Evolutionary conservation across 2,329 filamentous ascomycete species (phyloP).

Genomic region (Ceratocystis lukuohia): DNA sequence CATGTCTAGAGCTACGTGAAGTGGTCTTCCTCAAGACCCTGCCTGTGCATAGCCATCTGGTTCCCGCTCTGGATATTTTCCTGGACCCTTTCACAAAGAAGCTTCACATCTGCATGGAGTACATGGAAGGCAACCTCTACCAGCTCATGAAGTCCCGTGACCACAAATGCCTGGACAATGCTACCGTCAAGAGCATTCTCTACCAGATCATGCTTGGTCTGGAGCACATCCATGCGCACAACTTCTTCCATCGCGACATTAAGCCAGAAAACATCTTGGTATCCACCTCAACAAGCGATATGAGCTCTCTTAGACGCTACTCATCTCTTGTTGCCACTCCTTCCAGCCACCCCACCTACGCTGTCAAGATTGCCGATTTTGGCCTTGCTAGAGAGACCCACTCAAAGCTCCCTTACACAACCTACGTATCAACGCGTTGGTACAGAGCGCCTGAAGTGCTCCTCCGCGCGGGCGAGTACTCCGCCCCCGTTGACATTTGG

Average conservation of each 20-base stretch:
- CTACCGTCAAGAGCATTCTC: conserved; percentile 91
- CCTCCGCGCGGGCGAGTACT: conserved; percentile 88
- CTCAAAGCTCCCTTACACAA: conserved; percentile 91
- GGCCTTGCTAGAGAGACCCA: conserved; percentile 94
- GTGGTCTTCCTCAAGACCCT: conserved; percentile 91
- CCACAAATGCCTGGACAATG: conserved; percentile 81
- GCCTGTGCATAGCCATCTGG: conserved; percentile 76
- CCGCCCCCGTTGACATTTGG: conserved; percentile 96
- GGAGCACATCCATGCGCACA: conserved; percentile 92
- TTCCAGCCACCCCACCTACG: conserved; percentile 83
- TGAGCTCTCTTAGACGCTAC: conserved; percentile 76
- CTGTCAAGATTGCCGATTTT: conserved; percentile 97
- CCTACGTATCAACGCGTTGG: conserved; percentile 96
- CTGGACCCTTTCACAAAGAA: conserved; percentile 92
- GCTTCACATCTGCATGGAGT: conserved; percentile 97
- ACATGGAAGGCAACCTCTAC: conserved; percentile 98
- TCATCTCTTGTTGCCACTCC: conserved; percentile 87
- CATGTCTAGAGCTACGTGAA: conserved; percentile 86
- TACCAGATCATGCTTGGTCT: conserved; percentile 94
- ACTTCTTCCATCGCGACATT: conserved; percentile 98
- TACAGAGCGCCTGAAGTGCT: conserved; percentile 94
- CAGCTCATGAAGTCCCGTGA: conserved; percentile 98
- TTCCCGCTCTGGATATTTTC: conserved; percentile 97
- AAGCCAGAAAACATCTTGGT: conserved; percentile 98
- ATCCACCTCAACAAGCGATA: conserved; percentile 72